Evolutionary conservation across 306 rosid species (phyloP).

Genomic region (Bauhinia variegata): DNA sequence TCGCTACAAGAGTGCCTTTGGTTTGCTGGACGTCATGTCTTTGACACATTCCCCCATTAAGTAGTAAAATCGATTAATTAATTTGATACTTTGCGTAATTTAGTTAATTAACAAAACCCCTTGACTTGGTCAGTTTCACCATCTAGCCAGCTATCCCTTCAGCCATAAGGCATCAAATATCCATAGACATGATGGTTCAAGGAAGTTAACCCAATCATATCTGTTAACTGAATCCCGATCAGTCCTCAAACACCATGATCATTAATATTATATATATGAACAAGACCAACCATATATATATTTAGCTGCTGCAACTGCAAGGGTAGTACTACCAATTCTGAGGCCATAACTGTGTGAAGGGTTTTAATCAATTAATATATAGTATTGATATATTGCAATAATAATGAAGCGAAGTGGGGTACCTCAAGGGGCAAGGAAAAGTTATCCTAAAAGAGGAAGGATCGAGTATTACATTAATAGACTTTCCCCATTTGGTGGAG

Average conservation of each 20-base stretch:
- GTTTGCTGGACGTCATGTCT: conserved; percentile 49
- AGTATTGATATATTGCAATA: too few species aligned
- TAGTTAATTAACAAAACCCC: conserved; percentile 19
- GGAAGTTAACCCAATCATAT: conserved; percentile 33
- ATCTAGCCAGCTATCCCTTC: conserved; percentile 28
- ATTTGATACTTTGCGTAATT: conserved; percentile 25
- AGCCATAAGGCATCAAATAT: conserved; percentile 15
- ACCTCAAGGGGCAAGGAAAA: conserved; percentile 33
- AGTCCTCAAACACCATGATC: neutral
- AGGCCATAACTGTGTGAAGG: conserved; percentile 9
- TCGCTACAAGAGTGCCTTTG: conserved; percentile 44
- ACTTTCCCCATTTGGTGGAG: conserved; percentile 52
- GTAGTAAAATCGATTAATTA: conserved; percentile 2
- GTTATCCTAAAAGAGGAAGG: conserved; percentile 47
- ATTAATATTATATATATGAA: neutral
- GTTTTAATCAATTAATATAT: conserved; percentile 18
- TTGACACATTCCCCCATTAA: conserved; percentile 27
- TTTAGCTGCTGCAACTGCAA: conserved; percentile 20
- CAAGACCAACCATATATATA: conserved; percentile 29
- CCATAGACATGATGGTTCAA: conserved; percentile 35
- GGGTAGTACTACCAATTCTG: conserved; percentile 8
- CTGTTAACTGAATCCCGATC: conserved; percentile 1
- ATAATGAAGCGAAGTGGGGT: conserved; percentile 45
- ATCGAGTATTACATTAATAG: conserved; percentile 32
- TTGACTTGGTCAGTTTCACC: conserved; percentile 18